A percentile compares a stretch with the other conserved stretches of the same genome.
Evolutionary conservation across 106 monocot genomes (phyloP).

Genomic region (Phalaenopsis aphrodite): DNA sequence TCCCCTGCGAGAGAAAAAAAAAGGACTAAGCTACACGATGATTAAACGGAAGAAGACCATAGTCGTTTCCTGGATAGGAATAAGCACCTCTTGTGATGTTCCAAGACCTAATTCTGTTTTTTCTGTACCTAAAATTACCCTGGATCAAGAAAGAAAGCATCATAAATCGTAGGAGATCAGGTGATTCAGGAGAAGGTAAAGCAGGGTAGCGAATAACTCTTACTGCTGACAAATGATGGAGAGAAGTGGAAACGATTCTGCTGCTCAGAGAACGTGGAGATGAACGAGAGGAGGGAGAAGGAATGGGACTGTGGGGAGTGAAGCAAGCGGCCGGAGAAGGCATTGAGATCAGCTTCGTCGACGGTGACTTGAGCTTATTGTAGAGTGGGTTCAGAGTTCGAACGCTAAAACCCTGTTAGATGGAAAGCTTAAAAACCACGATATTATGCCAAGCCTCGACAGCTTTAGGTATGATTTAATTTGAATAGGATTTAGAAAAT

Average conservation of each 20-base stretch:
- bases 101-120: neutral
- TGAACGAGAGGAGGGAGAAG: constrained; percentile 6
- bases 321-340: constrained; percentile 12
- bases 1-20: neutral
- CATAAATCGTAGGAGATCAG: neutral
- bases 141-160: neutral
- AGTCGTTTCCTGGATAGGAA: neutral
- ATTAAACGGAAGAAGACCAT: neutral
- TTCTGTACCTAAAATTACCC: neutral
- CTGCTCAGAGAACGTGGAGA: neutral
- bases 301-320: neutral
- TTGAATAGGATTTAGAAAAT: too few species aligned
- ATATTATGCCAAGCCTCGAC: too few species aligned
- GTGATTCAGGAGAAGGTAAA: neutral
- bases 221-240: neutral
- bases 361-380: neutral
- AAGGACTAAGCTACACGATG: neutral
- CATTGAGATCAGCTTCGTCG: neutral
- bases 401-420: neutral
- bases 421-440: neutral
- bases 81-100: constrained; percentile 1
- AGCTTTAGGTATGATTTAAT: too few species aligned
- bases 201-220: neutral
- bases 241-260: neutral
- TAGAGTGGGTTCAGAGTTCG: neutral